A percentile compares a stretch with the other conserved stretches of the same genome.
Evolutionary conservation across 345 rosid species (phyloP).

Genomic region (Populus nigra): DNA sequence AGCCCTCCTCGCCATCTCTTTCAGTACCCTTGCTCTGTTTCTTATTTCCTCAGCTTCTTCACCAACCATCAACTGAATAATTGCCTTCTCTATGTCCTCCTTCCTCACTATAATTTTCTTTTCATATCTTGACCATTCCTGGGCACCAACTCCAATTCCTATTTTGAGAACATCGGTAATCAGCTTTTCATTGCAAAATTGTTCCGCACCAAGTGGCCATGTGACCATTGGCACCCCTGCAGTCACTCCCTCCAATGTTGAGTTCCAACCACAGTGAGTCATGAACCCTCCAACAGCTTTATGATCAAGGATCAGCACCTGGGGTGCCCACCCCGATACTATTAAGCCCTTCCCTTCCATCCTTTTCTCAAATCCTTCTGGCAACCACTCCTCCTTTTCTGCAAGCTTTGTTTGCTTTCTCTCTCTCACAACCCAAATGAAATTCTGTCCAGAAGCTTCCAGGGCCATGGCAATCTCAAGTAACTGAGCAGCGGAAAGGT

Average conservation of each 20-base stretch:
- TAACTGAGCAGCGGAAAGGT: neutral
- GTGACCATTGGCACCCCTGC: constrained; percentile 42
- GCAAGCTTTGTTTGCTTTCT: neutral
- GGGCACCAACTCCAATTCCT: neutral
- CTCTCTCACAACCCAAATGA: constrained; percentile 7
- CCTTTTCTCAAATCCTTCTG: constrained; percentile 15
- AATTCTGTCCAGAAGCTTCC: constrained; percentile 1
- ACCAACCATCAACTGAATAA: constrained; percentile 27
- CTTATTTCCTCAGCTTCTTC: constrained; percentile 28
- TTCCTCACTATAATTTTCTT: neutral
- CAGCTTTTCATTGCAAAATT: neutral
- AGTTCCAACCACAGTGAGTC: constrained; percentile 66
- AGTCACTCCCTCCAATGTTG: constrained; percentile 43
- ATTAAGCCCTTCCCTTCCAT: constrained; percentile 36
- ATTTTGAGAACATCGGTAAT: neutral
- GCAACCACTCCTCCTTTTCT: constrained; percentile 6
- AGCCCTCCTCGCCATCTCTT: constrained; percentile 29
- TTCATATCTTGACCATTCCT: neutral
- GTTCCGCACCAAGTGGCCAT: neutral
- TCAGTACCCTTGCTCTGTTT: constrained; percentile 25
- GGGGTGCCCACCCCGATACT: constrained; percentile 63
- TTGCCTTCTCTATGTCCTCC: constrained; percentile 5
- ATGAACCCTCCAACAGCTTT: constrained; percentile 51
- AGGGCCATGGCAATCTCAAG: neutral
- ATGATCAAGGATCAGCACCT: constrained; percentile 57